Evolutionary conservation across 1,284 basidiomycete genomes (phyloP).

Genomic region (Leccinum brunneo-olivaceum): DNA sequence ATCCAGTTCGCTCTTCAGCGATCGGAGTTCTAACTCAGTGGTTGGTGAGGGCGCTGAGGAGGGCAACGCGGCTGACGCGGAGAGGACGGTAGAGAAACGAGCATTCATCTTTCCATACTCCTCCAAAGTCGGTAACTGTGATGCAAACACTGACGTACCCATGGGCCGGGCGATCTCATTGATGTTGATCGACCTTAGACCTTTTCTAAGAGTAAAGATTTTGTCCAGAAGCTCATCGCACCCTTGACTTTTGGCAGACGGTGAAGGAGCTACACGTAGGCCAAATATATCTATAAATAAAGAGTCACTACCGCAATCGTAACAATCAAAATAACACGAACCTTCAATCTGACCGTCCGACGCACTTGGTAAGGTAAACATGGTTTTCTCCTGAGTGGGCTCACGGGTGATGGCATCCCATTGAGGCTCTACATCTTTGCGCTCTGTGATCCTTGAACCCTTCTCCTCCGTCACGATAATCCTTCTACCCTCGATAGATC

Average conservation of each 20-base stretch:
- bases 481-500: slow-evolving; percentile 27
- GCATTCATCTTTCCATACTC: slow-evolving; percentile 39
- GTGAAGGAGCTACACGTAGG: slow-evolving; percentile 32
- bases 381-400: not conserved
- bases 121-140: slow-evolving; percentile 47
- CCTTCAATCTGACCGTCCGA: slow-evolving; percentile 19
- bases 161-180: slow-evolving; percentile 46
- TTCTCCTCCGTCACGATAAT: slow-evolving; percentile 22
- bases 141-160: slow-evolving; percentile 30
- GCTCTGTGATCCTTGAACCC: not conserved
- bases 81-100: slow-evolving; percentile 41
- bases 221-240: slow-evolving; percentile 35
- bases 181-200: slow-evolving; percentile 56
- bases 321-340: slow-evolving; percentile 11
- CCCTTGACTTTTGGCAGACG: slow-evolving; percentile 29
- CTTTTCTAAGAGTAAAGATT: slow-evolving; percentile 44
- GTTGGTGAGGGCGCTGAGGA: slow-evolving; percentile 33
- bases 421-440: slow-evolving; percentile 18
- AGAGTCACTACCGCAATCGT: slow-evolving; percentile 2
- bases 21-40: slow-evolving; percentile 51
- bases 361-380: not conserved
- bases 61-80: slow-evolving; percentile 45
- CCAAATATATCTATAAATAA: slow-evolving; percentile 50
- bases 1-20: slow-evolving; percentile 52
- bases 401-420: not conserved